Conservation (phyloP, 331 rosid genomes). For the Pyrus hybrid region DNA sequence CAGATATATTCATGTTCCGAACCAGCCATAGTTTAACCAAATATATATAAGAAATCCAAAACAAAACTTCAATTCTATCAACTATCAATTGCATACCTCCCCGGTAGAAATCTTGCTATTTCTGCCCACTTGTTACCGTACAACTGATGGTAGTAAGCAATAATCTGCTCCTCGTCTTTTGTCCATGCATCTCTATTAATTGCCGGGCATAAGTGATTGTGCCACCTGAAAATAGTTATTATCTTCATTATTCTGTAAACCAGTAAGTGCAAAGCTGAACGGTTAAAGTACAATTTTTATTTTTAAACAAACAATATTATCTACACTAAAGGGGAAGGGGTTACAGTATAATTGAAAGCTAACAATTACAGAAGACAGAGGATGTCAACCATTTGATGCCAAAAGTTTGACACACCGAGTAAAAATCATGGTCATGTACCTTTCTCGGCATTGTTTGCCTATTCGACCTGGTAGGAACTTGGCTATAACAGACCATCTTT, state of each 20-base stretch:
- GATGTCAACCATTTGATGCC: background rate
- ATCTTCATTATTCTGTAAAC: background rate
- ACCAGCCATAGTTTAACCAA: too few species aligned
- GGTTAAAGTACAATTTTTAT: too few species aligned
- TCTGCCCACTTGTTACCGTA: slow-evolving; percentile 70
- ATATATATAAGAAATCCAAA: background rate
- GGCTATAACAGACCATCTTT: slow-evolving; percentile 52
- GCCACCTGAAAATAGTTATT: slow-evolving; percentile 48
- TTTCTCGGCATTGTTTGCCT: slow-evolving; percentile 77
- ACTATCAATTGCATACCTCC: slow-evolving; percentile 36
- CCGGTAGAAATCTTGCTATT: slow-evolving; percentile 58
- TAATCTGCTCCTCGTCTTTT: slow-evolving; percentile 37
- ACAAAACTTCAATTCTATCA: background rate
- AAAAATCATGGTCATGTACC: slow-evolving; percentile 22
- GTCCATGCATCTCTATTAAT: slow-evolving; percentile 57
- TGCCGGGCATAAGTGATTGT: slow-evolving; percentile 52
- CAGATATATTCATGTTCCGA: too few species aligned
- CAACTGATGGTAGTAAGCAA: slow-evolving; percentile 35
- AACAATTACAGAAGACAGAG: background rate
- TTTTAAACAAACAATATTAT: too few species aligned
- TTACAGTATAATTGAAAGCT: background rate
- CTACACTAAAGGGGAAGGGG: too few species aligned
- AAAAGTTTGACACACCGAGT: background rate
- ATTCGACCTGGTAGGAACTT: slow-evolving; percentile 48
- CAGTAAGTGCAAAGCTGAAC: too few species aligned